These are phyloP conservation scores for Russula vinacea DNA, from an alignment of 768 basidiomycete genomes.

Conservation along the genomic window DNA sequence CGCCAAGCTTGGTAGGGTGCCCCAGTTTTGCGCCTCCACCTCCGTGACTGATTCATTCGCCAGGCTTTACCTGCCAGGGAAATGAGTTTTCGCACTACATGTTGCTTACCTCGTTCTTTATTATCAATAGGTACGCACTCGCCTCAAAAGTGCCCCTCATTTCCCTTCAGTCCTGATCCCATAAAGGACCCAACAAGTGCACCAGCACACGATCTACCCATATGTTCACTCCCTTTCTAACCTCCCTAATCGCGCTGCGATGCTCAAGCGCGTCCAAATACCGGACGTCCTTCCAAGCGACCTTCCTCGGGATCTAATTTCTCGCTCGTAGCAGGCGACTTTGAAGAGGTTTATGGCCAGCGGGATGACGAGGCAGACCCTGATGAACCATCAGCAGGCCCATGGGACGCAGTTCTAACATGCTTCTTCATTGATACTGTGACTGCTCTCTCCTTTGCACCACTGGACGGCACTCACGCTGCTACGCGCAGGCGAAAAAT, in stretches of 20 bases:
- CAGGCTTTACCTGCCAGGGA: constrained; percentile 88
- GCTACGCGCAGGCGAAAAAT: constrained; percentile 68
- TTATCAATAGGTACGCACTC: constrained; percentile 70
- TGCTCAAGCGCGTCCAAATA: constrained; percentile 66
- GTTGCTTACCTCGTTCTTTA: constrained; percentile 84
- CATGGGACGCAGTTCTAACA: constrained; percentile 88
- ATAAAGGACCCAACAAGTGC: constrained; percentile 57
- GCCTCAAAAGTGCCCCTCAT: background rate
- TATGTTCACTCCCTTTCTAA: constrained; percentile 95
- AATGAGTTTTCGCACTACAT: constrained; percentile 97
- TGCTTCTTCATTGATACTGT: constrained; percentile 99
- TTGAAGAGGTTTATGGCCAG: constrained; percentile 83
- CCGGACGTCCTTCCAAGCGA: constrained; percentile 83
- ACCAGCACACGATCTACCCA: constrained; percentile 76
- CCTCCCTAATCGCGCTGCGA: constrained; percentile 50
- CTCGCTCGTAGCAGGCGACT: constrained; percentile 89
- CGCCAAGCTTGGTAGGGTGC: constrained; percentile 65
- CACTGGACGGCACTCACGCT: background rate
- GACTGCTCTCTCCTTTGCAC: constrained; percentile 30
- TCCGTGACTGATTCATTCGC: background rate
- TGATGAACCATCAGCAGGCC: constrained; percentile 65
- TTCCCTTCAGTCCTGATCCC: background rate
- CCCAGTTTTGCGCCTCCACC: background rate
- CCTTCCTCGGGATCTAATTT: constrained; percentile 65
- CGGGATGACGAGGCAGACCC: constrained; percentile 42